Percentiles rank a stretch among this genome's conserved stretches.
phyloP scores from a whole-genome alignment of 345 rosid species.

The Sisymbrium altissimum region DNA sequence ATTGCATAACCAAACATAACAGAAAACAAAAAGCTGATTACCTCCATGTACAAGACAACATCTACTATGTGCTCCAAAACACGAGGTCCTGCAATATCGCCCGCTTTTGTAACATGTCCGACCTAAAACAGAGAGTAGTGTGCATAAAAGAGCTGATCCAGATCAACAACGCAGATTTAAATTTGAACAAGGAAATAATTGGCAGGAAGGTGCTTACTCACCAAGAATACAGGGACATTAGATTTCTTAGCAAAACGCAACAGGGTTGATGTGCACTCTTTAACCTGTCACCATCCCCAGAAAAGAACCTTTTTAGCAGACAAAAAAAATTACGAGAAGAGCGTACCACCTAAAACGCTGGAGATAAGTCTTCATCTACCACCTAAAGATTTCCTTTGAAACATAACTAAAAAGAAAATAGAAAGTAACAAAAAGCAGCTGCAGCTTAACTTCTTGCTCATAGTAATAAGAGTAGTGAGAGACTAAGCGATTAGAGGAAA shows the following conservation, averaged over 20 bases:
- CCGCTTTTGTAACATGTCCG: conserved; percentile 90
- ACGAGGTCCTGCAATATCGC: conserved; percentile 98
- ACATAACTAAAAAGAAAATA: neutral
- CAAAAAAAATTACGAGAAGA: neutral
- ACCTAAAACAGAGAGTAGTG: conserved; percentile 44
- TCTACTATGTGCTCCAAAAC: conserved; percentile 98
- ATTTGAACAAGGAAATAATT: neutral
- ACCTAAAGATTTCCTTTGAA: neutral
- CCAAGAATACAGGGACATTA: conserved; percentile 81
- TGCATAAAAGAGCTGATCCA: conserved; percentile 4
- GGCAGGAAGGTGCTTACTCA: conserved; percentile 39
- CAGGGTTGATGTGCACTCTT: conserved; percentile 83
- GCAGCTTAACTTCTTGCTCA: neutral
- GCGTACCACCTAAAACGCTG: neutral
- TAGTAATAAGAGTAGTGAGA: neutral
- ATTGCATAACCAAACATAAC: conserved; percentile 4
- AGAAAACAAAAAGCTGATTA: conserved; percentile 43
- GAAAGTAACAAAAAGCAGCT: conserved; percentile 14
- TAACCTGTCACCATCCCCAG: conserved; percentile 52
- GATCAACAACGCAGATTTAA: neutral
- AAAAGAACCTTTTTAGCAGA: neutral
- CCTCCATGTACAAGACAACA: conserved; percentile 92
- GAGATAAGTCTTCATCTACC: neutral
- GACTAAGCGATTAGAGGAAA: neutral
- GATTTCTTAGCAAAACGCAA: conserved; percentile 88